Evolutionary conservation across 371 early-diverging fungal genomes (phyloP).

Genomic region (Mortierella sp.): DNA sequence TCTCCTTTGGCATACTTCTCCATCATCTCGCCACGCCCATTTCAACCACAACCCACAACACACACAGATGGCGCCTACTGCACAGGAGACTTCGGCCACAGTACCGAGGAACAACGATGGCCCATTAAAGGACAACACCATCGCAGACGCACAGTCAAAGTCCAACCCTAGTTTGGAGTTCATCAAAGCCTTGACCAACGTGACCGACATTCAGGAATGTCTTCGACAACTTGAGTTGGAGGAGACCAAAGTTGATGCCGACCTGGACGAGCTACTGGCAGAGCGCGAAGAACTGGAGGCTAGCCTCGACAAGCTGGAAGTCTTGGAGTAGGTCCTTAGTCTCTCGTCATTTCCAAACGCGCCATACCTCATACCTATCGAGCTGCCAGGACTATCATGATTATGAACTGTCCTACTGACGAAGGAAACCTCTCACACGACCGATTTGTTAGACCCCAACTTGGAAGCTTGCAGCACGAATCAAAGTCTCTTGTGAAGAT

Average conservation of each 20-base stretch:
- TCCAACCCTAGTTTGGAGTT: conserved; percentile 28
- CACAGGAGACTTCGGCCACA: conserved; percentile 8
- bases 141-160: conserved; percentile 3
- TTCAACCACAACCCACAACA: not conserved
- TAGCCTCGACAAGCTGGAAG: conserved; percentile 63
- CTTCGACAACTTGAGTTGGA: conserved; percentile 74
- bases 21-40: not conserved
- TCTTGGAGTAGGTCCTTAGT: conserved; percentile 60
- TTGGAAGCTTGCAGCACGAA: conserved; percentile 65
- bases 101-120: not conserved
- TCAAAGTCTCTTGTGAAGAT: conserved; percentile 70
- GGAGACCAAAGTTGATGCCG: conserved; percentile 74
- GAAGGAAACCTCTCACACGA: not conserved
- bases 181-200: conserved; percentile 64
- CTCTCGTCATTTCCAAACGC: not conserved
- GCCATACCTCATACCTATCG: no score
- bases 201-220: conserved; percentile 75
- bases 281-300: conserved; percentile 58
- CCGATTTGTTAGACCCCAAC: conserved; percentile 66
- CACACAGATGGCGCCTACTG: conserved; percentile 22
- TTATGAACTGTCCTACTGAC: not conserved
- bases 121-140: not conserved
- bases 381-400: not conserved
- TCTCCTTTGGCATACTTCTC: not conserved
- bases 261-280: conserved; percentile 70